Evolutionary conservation across 371 early-diverging fungal species (phyloP).

Genomic region (Mortierella sp.): DNA sequence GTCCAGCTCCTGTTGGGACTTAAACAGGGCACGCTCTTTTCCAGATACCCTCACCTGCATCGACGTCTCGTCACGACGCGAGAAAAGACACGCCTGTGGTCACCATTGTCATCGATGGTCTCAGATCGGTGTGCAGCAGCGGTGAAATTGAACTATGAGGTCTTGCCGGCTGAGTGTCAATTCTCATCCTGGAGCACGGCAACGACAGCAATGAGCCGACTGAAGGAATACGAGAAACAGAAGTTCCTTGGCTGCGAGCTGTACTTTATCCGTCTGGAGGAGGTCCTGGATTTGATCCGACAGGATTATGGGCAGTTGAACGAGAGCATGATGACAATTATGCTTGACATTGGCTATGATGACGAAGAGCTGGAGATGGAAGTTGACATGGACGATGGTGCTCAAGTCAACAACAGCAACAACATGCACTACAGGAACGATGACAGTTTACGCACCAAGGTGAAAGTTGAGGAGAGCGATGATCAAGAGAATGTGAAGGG

Average conservation of each 20-base stretch:
- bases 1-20: slow-evolving; percentile 70
- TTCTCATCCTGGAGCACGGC: slow-evolving; percentile 41
- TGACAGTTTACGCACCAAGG: no score
- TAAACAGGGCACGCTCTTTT: slow-evolving; percentile 59
- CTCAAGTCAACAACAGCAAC: slow-evolving; percentile 18
- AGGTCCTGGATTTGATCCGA: slow-evolving; percentile 70
- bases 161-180: slow-evolving; percentile 31
- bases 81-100: slow-evolving; percentile 80
- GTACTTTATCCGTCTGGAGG: slow-evolving; percentile 74
- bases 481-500: no score
- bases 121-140: slow-evolving; percentile 57
- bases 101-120: slow-evolving; percentile 74
- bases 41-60: slow-evolving; percentile 68
- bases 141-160: slow-evolving; percentile 39
- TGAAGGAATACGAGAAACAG: slow-evolving; percentile 65
- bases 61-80: slow-evolving; percentile 62
- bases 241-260: slow-evolving; percentile 66
- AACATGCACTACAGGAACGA: background rate
- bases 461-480: no score
- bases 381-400: slow-evolving; percentile 1
- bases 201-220: slow-evolving; percentile 54
- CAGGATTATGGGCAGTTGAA: slow-evolving; percentile 72
- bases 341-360: slow-evolving; percentile 73
- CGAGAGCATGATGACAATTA: slow-evolving; percentile 74
- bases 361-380: slow-evolving; percentile 43